Evolutionary conservation across 208 protist species (phyloP).

Genomic region (Leishmania amazonensis): DNA sequence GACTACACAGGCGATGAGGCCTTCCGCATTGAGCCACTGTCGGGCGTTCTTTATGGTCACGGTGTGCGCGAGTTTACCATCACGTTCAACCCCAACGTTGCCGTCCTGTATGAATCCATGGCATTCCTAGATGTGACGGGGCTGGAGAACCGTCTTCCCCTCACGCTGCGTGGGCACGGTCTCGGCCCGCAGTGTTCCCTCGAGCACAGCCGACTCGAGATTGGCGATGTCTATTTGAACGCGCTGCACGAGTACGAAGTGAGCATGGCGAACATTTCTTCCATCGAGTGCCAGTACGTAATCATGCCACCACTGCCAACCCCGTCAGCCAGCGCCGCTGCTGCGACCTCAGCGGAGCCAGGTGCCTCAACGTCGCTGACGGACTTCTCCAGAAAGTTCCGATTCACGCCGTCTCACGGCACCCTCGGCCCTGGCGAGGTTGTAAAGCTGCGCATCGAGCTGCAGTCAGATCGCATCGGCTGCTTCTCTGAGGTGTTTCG

Average conservation of each 20-base stretch:
- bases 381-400: constrained; percentile 59
- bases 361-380: not conserved
- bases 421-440: constrained; percentile 67
- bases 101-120: constrained; percentile 60
- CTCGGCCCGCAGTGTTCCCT: constrained; percentile 91
- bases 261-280: constrained; percentile 87
- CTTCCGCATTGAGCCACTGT: constrained; percentile 89
- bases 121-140: constrained; percentile 91
- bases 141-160: constrained; percentile 63
- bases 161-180: constrained; percentile 79
- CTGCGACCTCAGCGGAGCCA: not conserved
- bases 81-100: constrained; percentile 89
- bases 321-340: not conserved
- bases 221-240: constrained; percentile 96
- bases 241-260: constrained; percentile 92
- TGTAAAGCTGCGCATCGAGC: constrained; percentile 67
- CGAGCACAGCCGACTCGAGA: constrained; percentile 87
- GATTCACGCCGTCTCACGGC: constrained; percentile 79
- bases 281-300: constrained; percentile 90
- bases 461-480: constrained; percentile 91
- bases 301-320: constrained; percentile 53
- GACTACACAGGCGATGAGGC: constrained; percentile 78
- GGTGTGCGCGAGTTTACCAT: constrained; percentile 84
- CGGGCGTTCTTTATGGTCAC: constrained; percentile 84
- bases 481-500: constrained; percentile 89